Evolutionary conservation across 1,284 basidiomycete species (phyloP).

Genomic region (Ustilago lituana): DNA sequence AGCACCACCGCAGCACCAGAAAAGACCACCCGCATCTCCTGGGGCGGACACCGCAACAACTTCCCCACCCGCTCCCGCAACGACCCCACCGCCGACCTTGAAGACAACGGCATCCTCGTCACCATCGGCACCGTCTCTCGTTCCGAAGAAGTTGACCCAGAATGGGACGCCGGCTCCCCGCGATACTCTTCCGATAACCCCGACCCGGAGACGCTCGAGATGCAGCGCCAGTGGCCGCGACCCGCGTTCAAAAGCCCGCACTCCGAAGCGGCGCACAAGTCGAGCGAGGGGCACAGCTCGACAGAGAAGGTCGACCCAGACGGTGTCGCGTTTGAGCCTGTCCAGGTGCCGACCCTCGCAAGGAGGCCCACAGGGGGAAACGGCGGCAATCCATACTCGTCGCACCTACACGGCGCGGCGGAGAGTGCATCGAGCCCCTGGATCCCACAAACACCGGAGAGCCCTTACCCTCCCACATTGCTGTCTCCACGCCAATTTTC

Average conservation of each 20-base stretch:
- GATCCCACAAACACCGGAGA: slow-evolving; percentile 34
- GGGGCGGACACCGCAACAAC: slow-evolving; percentile 3
- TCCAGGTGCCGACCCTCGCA: slow-evolving; percentile 7
- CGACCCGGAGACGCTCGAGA: slow-evolving; percentile 29
- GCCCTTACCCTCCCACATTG: slow-evolving; percentile 16
- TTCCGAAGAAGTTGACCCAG: slow-evolving; percentile 18
- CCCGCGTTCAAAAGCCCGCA: slow-evolving; percentile 8
- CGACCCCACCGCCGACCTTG: slow-evolving; percentile 3
- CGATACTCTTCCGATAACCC: slow-evolving; percentile 41
- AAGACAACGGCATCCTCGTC: slow-evolving; percentile 25
- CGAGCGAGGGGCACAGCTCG: slow-evolving; percentile 7
- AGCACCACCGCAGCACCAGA: too few species aligned
- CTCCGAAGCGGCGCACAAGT: slow-evolving; percentile 2
- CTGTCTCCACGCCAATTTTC: slow-evolving; percentile 20
- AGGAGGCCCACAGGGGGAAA: neutral
- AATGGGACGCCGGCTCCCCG: slow-evolving; percentile 22
- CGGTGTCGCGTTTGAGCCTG: slow-evolving; percentile 4
- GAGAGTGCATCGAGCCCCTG: slow-evolving; percentile 7
- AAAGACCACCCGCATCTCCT: slow-evolving; percentile 20
- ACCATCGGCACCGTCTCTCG: slow-evolving; percentile 37
- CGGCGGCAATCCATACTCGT: neutral
- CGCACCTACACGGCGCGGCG: neutral
- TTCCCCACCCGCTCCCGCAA: slow-evolving; percentile 6
- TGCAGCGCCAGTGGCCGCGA: slow-evolving; percentile 25
- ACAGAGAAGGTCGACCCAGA: slow-evolving; percentile 11